Evolutionary conservation across 768 basidiomycete genomes (phyloP), one percentile per base, ranked within the genome.

Genomic region (Naganishia vishniacii): DNA sequence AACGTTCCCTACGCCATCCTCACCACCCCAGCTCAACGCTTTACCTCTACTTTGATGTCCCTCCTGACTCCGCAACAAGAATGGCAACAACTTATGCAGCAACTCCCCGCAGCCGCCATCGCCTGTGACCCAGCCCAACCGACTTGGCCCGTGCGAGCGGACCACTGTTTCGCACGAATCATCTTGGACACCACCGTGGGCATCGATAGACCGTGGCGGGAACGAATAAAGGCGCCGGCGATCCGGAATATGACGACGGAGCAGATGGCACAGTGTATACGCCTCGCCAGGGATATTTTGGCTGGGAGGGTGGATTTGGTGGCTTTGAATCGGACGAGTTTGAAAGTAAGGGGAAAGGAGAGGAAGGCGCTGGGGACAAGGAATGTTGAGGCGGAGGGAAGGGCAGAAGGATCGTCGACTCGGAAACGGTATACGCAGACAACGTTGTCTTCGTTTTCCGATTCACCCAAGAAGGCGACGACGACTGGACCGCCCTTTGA

Each of bases 131-230:
- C 60, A 4, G 42, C 60, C 18, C 60, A 61, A 61, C 60, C 60
- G 9, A 23, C 12, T 7, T 61, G 60, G 60, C 60, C 60, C 13
- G 60, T 61, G 5, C 42, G 25, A 6, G 37, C 42, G n/a, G 42
- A 61, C 34, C 60, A 61, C 46, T 61, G 60, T 34, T 61, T 61
- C 31, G 60, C 44, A 7, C 60, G 60, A 34, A 61, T 61, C 42
- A 61, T 61, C 60, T 31, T 47, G 29, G 60, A 61, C 32, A n/a
- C 11, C 45, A 34, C 42, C 46, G n/a, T 41, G 15, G 48, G 48
- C 9, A 32, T 26, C 31, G 26, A 46, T 13, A 7, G 46, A 47
- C 60, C 60, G 12, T 61, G 60, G 60, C 28, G 32, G 32, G 44
- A 61, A 23, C 9, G 28, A 23, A 4, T 61, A 13, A 18, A 26